Percentiles rank a stretch among this genome's conserved stretches.
Conservation (phyloP, 129 eudicot species). For the Helianthus tuberosus region DNA sequence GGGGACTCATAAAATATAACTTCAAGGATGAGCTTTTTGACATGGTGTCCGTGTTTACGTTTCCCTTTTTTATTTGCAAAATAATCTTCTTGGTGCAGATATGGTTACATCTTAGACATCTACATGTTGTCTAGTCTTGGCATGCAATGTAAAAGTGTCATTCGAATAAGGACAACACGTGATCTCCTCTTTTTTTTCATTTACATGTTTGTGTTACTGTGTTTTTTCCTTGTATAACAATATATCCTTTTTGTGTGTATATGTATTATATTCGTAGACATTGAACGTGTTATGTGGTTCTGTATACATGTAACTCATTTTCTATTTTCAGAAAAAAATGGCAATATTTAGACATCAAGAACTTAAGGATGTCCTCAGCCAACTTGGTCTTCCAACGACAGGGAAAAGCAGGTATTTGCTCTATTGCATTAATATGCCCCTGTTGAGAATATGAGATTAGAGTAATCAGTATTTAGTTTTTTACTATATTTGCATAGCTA, state of each 20-base stretch:
- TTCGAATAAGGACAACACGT: constrained; percentile 1
- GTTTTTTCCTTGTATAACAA: constrained; percentile 9
- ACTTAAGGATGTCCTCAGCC: constrained; percentile 55
- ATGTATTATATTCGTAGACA: background rate
- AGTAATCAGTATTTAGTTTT: background rate
- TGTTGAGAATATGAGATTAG: background rate
- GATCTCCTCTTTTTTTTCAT: background rate
- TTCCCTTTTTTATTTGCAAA: background rate
- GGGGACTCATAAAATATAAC: background rate
- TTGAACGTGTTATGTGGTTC: background rate
- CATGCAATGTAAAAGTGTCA: constrained; percentile 18
- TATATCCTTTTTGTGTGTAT: background rate
- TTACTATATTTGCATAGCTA: background rate
- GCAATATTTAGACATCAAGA: constrained; percentile 50
- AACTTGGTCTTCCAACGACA: constrained; percentile 49
- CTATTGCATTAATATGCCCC: constrained; percentile 15
- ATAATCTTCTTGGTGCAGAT: background rate
- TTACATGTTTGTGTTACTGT: constrained; percentile 1
- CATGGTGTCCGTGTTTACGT: background rate
- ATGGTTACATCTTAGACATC: background rate
- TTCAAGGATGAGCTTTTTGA: constrained; percentile 4
- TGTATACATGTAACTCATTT: background rate
- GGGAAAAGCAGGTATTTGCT: constrained; percentile 58
- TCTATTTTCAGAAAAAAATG: constrained; percentile 40
- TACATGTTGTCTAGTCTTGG: background rate